Base-by-base conservation (phyloP, 257 asterid species). In the Solanum boliviense region DNA sequence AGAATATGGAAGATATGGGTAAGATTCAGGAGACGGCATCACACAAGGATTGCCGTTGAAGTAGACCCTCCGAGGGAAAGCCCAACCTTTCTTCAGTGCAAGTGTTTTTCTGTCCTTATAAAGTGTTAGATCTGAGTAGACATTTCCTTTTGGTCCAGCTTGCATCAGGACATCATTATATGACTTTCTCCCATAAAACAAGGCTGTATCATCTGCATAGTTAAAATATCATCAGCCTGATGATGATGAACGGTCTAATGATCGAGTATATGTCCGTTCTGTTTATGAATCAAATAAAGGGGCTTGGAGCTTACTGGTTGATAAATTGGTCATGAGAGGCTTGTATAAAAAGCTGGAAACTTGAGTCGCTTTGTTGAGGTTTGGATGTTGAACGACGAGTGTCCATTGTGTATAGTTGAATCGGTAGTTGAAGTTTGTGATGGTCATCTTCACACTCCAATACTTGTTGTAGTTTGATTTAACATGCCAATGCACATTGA, bases 351-450 rank as follows among this genome's bases (percentile, higher is more conserved):
- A 95, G 92, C 95, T 92, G 91, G 94, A 94, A 83, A 94, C 96
- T 91, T 92, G 92, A 32, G 98, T 93, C 82, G 93, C 93, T 46
- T 94, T 93, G 88, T 90, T 93, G 91, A 95, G 94, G 89, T 91
- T 94, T 27, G 98, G 98, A 83, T 95, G 98, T 71, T 94, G 96
- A 13, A 93, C 98, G 7, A 95, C 96, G 0, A 94, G 92, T 1
- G 96, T 95, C 98, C 98, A 95, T 58, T 92, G 95, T 5, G 96
- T 95, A 87, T 95, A 94, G 88, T 95, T 95, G 94, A 90, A 86
- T 88, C 86, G 88, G 88, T 92, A 95, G 25, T 95, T 92, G 90
- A 94, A 95, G 81, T 94, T 94, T 2, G 98, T 94, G 23, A 95
- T 88, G 27, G 98, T 93, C n/a, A 95, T 75, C 90, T 95, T 94